A percentile compares a stretch with the other conserved stretches of the same genome.
Evolutionary conservation across 176 grass and related monocot genomes (phyloP).

Genomic region (Alloteropsis semialata): DNA sequence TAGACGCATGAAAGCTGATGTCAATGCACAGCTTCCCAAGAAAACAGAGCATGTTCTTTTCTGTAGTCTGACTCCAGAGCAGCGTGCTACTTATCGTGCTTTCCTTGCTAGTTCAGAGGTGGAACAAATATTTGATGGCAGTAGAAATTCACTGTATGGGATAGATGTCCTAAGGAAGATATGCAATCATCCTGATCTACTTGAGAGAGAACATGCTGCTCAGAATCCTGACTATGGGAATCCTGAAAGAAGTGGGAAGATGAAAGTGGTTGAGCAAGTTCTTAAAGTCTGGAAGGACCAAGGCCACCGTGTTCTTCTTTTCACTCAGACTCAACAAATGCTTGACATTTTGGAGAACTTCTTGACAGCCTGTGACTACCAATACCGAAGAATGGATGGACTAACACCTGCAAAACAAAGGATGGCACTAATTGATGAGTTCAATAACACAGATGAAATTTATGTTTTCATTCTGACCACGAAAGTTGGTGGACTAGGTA

Average conservation of each 20-base stretch:
- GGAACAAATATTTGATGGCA: conserved; percentile 95
- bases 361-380: conserved; percentile 48
- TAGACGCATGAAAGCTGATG: conserved; percentile 96
- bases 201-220: conserved; percentile 79
- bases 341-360: conserved; percentile 89
- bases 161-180: conserved; percentile 93
- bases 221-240: conserved; percentile 91
- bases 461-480: conserved; percentile 93
- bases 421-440: conserved; percentile 94
- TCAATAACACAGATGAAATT: conserved; percentile 78
- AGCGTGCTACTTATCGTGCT: conserved; percentile 65
- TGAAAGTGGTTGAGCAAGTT: conserved; percentile 87
- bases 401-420: conserved; percentile 86
- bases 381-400: conserved; percentile 92
- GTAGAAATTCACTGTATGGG: conserved; percentile 79
- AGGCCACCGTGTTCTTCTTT: conserved; percentile 84
- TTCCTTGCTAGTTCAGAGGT: conserved; percentile 97
- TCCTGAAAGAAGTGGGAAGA: conserved; percentile 78
- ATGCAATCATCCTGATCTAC: conserved; percentile 93
- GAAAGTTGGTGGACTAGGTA: conserved; percentile 94
- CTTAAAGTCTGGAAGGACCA: conserved; percentile 92
- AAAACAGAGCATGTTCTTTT: conserved; percentile 98
- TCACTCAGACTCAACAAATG: conserved; percentile 93
- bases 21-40: conserved; percentile 83
- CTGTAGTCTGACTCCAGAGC: conserved; percentile 75